Percentiles rank a stretch among this genome's conserved stretches.
Conservation (phyloP, 306 rosid genomes). For the Pachyrhizus erosus region DNA sequence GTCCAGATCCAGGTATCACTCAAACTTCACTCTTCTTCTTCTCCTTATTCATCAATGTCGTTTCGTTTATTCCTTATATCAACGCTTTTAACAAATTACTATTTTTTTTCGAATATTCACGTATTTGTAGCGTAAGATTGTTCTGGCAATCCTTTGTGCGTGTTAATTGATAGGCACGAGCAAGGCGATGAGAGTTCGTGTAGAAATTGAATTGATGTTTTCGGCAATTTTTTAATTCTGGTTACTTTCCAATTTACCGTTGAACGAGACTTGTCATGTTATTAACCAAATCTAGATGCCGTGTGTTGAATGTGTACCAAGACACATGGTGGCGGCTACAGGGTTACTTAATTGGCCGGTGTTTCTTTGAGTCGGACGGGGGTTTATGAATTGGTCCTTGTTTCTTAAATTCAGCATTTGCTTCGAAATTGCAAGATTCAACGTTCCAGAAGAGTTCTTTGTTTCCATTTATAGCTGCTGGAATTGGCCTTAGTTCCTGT, state of each 20-base stretch:
- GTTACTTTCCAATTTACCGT: not conserved
- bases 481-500: slow-evolving; percentile 19
- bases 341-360: slow-evolving; percentile 11
- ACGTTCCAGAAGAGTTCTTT: slow-evolving; percentile 30
- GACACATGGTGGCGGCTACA: slow-evolving; percentile 43
- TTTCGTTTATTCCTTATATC: not conserved
- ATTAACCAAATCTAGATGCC: slow-evolving; percentile 24
- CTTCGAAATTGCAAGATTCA: slow-evolving; percentile 30
- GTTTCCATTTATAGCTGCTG: slow-evolving; percentile 30
- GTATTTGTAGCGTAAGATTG: too few relatives aligned
- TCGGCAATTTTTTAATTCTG: not conserved
- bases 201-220: slow-evolving; percentile 34
- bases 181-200: not conserved
- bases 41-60: not conserved
- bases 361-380: slow-evolving; percentile 50
- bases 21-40: not conserved
- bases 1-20: slow-evolving; percentile 39
- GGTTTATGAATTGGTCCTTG: slow-evolving; percentile 45
- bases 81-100: not conserved
- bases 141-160: not conserved
- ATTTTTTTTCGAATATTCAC: too few relatives aligned
- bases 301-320: slow-evolving; percentile 59
- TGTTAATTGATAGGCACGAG: slow-evolving; percentile 3
- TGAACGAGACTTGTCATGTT: slow-evolving; percentile 38
- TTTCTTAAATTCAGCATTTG: slow-evolving; percentile 35